Evolutionary conservation across 345 rosid genomes (phyloP).

Genomic region (Pistacia integerrima): DNA sequence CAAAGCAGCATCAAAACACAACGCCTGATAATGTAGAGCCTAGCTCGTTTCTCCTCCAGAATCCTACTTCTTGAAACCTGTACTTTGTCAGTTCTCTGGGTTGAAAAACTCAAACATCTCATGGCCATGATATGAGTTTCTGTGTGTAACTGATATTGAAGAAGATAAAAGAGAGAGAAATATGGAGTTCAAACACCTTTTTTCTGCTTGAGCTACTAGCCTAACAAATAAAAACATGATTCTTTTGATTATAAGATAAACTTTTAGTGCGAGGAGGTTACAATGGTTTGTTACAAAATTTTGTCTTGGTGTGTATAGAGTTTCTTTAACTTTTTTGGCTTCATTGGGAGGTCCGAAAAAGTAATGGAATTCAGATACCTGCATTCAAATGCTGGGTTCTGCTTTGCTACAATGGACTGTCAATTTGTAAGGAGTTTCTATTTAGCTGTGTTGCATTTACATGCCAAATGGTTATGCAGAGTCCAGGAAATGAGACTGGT

Average conservation of each 20-base stretch:
- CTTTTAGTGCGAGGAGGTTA: slow-evolving; percentile 20
- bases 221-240: neutral
- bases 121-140: slow-evolving; percentile 15
- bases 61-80: slow-evolving; percentile 17
- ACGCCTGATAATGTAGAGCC: slow-evolving; percentile 38
- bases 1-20: slow-evolving; percentile 42
- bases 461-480: slow-evolving; percentile 17
- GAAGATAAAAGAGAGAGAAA: slow-evolving; percentile 2
- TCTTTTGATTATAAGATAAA: slow-evolving; percentile 10
- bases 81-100: slow-evolving; percentile 16
- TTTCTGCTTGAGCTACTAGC: neutral
- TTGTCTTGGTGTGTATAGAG: slow-evolving; percentile 25
- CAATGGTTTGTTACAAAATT: slow-evolving; percentile 31
- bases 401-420: slow-evolving; percentile 9
- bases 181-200: neutral
- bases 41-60: slow-evolving; percentile 36
- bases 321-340: slow-evolving; percentile 4
- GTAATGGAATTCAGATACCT: slow-evolving; percentile 1
- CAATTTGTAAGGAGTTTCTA: slow-evolving; percentile 5
- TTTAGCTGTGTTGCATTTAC: slow-evolving; percentile 10
- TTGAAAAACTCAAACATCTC: slow-evolving; percentile 19
- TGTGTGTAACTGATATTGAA: slow-evolving; percentile 4
- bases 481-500: neutral
- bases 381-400: slow-evolving; percentile 9
- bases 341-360: slow-evolving; percentile 26